Base-by-base conservation (phyloP, 1,139 yeast genomes). In the Diutina siamensis region DNA sequence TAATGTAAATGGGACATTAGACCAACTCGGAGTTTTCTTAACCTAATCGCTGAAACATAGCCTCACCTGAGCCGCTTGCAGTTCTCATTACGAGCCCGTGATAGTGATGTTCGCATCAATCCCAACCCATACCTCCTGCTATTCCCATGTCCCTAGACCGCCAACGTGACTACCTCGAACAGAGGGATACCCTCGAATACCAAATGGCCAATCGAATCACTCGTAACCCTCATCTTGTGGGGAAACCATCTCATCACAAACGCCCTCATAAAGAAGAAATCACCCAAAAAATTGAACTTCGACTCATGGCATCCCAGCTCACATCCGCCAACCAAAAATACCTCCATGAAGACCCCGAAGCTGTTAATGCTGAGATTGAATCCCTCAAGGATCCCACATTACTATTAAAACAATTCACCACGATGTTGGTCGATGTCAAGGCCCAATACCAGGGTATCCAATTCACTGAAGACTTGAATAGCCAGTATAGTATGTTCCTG, bases 191-290 rank as follows among this genome's bases (percentile, higher is more conserved):
- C 3, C 19, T 38, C 17, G 42, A 22, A 9, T 25, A n/a, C n/a
- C 32, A 38, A 9, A 25, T 38, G 15, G 28, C 42, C 19, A 17
- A n/a, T 3, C 7, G 42, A 4, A 38, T 38, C 13, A 15, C 20
- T 13, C 31, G 21, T 4, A 38, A 38, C 22, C 40, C 40, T n/a
- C 21, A 25, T 25, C 4, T 38, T 7, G 21, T 25, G 8, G 34
- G 34, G 5, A 31, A 31, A n/a, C 33, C 21, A 9, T 4, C 42
- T 3, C 9, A 18, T 13, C 25, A 8, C 5, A 38, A 38, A 17
- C 31, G 42, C 8, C 32, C 42, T 4, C 42, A 25, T 7, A 38
- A 38, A 17, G 42, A 38, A 17, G 42, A 25, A 17, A 38, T 38
- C 18, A 5, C 22, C 3, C 42, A 38, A 25, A 25, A 25, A 12